Evolutionary conservation across 2,329 filamentous ascomycete genomes (phyloP).

Genomic region (Fusarium verticillioides): DNA sequence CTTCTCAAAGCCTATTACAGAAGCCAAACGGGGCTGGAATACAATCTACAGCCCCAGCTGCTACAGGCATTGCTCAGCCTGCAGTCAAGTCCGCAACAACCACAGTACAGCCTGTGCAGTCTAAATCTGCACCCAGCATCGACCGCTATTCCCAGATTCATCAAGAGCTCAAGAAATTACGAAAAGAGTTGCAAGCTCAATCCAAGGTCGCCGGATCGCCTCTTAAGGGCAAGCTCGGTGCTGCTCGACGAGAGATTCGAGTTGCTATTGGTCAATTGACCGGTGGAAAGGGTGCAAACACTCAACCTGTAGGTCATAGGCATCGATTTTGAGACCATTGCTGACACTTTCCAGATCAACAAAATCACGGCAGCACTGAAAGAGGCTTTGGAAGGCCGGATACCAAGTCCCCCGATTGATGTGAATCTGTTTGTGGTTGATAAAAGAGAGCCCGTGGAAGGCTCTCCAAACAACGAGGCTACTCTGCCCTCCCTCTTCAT

Average conservation of each 20-base stretch:
- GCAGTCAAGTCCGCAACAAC: constrained; percentile 22
- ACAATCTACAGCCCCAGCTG: constrained; percentile 9
- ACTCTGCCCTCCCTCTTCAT: constrained; percentile 73
- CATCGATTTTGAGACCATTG: background rate
- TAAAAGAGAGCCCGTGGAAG: constrained; percentile 59
- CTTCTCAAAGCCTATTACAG: constrained; percentile 26
- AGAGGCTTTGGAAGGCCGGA: constrained; percentile 61
- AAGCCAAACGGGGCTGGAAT: constrained; percentile 27
- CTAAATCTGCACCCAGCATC: constrained; percentile 19
- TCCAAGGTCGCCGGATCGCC: constrained; percentile 57
- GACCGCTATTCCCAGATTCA: constrained; percentile 70
- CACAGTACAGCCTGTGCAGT: constrained; percentile 14
- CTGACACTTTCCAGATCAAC: constrained; percentile 46
- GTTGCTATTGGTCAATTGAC: constrained; percentile 80
- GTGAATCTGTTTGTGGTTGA: constrained; percentile 64
- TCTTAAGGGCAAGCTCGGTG: constrained; percentile 74
- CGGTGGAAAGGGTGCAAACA: constrained; percentile 71
- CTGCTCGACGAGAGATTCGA: constrained; percentile 76
- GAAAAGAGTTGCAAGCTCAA: constrained; percentile 71
- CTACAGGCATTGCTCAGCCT: constrained; percentile 1
- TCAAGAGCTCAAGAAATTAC: constrained; percentile 71
- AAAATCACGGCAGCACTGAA: constrained; percentile 58
- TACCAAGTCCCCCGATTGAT: constrained; percentile 65
- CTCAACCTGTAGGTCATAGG: constrained; percentile 49
- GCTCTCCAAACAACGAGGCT: constrained; percentile 61